phyloP scores from a whole-genome alignment of 495 filamentous ascomycete genomes.

The Eremomyces bilateralis region DNA sequence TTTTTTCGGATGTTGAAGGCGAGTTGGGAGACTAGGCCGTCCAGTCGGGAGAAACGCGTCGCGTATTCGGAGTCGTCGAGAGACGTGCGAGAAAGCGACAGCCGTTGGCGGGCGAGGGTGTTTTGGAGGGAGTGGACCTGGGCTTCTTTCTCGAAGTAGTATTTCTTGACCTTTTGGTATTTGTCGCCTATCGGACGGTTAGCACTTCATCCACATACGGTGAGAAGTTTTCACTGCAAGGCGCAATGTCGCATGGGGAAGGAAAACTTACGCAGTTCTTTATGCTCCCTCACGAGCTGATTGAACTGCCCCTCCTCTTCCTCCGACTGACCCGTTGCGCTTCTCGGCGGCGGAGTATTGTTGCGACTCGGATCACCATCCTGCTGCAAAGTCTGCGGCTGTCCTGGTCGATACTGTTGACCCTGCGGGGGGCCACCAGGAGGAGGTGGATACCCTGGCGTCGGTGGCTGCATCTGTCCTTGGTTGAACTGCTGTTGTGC shows the following conservation, averaged over 20 bases:
- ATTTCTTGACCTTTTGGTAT: conserved; percentile 92
- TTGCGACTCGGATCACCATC: conserved; percentile 15
- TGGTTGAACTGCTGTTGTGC: conserved; percentile 6
- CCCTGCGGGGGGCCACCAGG: too few relatives aligned
- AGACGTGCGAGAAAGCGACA: conserved; percentile 83
- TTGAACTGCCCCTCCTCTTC: conserved; percentile 15
- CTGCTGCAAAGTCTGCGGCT: neutral
- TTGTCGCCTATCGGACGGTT: conserved; percentile 43
- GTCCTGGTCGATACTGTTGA: neutral
- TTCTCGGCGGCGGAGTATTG: conserved; percentile 16
- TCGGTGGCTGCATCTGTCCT: conserved; percentile 13
- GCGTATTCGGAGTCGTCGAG: conserved; percentile 92
- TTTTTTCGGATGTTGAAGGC: conserved; percentile 89
- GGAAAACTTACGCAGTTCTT: conserved; percentile 18
- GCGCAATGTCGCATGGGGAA: neutral
- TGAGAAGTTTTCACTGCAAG: neutral
- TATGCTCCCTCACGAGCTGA: conserved; percentile 20
- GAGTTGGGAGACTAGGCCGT: conserved; percentile 85
- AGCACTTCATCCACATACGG: too few relatives aligned
- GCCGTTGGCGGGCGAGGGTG: conserved; percentile 80
- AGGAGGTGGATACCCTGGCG: conserved; percentile 6
- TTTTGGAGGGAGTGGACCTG: conserved; percentile 94
- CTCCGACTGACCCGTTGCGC: conserved; percentile 17
- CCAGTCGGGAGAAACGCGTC: conserved; percentile 73
- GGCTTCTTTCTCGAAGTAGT: conserved; percentile 87